Base-by-base conservation (phyloP, 306 rosid species). In the Inga oerstediana region DNA sequence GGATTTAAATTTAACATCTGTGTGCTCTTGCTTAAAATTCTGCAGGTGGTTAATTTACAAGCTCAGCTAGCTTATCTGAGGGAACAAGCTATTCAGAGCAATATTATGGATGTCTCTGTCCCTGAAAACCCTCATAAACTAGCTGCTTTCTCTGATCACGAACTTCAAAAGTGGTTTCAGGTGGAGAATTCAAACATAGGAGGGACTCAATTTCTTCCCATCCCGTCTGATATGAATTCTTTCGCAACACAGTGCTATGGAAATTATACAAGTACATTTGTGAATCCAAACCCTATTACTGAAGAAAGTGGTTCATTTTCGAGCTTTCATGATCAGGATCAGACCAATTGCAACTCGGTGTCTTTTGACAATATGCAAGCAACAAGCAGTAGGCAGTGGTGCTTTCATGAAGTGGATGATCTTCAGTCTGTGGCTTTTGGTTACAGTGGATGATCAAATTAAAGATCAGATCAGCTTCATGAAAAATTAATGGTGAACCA, bases 41-140 rank as follows among this genome's bases (percentile, higher is more conserved):
- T 72, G 41, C 80, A 97, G 99, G 98, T 97, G 81, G 93, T 97
- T 7, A 97, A 81, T 85, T 85, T 97, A 77, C 98, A 97, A 84
- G 93, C 98, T 46, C 98, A 97, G 12, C 85, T 97, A n/a, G 93
- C 98, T 84, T 88, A 80, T 85, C 82, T 97, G 10, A 97, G 89
- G 89, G 95, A 94, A 77, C 97, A 97, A 87, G 89, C 94, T 56
- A 69, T 89, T 27, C 95, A 91, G 58, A 89, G 86, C 87, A 43
- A 71, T 72, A 46, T 46, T 83, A 14, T 81, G 75, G 89, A 84
- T 81, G 84, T 41, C 79, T 89, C 91, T 58, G 82, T 73, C 72
- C 82, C 80, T 75, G 85, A 67, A 85, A 91, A 88, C 90, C 94
- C 94, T 88, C 91, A 89, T 85, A 41, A 77, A 84, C 30, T 75